Evolutionary conservation across 202 grass and related monocot genomes (phyloP).

Genomic region (Tripidium arundinaceum): DNA sequence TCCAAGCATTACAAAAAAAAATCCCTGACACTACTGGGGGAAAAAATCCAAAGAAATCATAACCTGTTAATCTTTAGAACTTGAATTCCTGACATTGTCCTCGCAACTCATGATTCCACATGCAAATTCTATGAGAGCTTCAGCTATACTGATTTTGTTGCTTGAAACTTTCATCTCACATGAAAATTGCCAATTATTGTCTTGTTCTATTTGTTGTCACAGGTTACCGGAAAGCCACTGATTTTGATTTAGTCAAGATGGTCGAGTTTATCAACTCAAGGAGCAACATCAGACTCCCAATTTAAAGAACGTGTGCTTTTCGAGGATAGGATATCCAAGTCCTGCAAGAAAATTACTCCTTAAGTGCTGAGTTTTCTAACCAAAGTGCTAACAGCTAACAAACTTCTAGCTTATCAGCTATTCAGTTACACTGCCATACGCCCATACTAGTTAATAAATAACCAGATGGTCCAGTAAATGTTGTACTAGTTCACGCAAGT

Average conservation of each 20-base stretch:
- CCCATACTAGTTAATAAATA: conserved; percentile 27
- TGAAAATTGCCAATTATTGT: conserved; percentile 9
- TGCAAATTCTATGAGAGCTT: not conserved
- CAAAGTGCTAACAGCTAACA: conserved; percentile 36
- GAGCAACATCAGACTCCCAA: not conserved
- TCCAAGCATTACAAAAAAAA: not conserved
- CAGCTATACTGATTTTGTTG: not conserved
- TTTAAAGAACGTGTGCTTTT: conserved; percentile 25
- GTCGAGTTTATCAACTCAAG: conserved; percentile 6
- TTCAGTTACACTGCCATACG: conserved; percentile 9
- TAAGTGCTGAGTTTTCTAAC: conserved; percentile 15
- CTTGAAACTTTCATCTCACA: not conserved
- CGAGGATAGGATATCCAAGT: conserved; percentile 5
- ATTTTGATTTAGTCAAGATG: conserved; percentile 36
- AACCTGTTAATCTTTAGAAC: not conserved
- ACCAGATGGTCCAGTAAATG: not conserved
- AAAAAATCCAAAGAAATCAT: not conserved
- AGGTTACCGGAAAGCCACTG: conserved; percentile 98
- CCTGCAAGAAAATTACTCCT: conserved; percentile 21
- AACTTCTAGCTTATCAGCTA: conserved; percentile 19
- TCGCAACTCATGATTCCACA: not conserved
- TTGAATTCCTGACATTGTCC: not conserved
- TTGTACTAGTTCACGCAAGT: not conserved
- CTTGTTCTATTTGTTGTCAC: conserved; percentile 30
- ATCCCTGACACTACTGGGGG: not conserved